phyloP scores from a whole-genome alignment of 306 rosid species.

The Quercus variabilis region DNA sequence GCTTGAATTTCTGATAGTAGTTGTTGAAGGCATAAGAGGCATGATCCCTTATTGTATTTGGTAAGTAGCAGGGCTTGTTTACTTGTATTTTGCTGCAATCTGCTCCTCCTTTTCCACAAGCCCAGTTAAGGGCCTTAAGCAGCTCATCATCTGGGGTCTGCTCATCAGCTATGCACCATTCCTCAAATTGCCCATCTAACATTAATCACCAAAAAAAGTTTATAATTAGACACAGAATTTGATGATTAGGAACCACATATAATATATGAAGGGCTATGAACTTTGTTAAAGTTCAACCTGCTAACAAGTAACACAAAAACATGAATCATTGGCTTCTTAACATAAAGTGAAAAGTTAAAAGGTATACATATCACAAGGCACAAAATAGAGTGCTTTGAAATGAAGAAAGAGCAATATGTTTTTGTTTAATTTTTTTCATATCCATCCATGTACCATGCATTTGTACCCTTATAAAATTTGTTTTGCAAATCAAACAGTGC shows the following conservation, averaged over 20 bases:
- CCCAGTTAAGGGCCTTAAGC: slow-evolving; percentile 47
- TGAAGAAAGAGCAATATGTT: not conserved
- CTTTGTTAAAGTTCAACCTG: not conserved
- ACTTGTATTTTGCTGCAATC: slow-evolving; percentile 55
- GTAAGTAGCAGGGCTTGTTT: slow-evolving; percentile 47
- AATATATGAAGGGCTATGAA: no score
- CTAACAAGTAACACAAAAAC: not conserved
- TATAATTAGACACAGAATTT: not conserved
- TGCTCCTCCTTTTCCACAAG: slow-evolving; percentile 63
- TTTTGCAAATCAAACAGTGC: not conserved
- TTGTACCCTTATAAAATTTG: not conserved
- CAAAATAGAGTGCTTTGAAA: not conserved
- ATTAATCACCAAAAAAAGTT: not conserved
- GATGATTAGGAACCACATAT: not conserved
- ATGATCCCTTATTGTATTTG: slow-evolving; percentile 43
- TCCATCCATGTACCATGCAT: not conserved
- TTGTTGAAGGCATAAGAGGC: slow-evolving; percentile 69
- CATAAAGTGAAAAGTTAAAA: not conserved
- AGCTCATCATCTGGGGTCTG: slow-evolving; percentile 38
- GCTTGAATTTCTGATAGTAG: slow-evolving; percentile 48
- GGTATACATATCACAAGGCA: not conserved
- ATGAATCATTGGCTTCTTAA: not conserved
- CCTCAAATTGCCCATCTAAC: slow-evolving; percentile 29
- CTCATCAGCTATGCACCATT: slow-evolving; percentile 42
- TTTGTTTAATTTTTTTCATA: no score